Conservation (phyloP, 176 grass and related monocot genomes). For the Musa itinerans region DNA sequence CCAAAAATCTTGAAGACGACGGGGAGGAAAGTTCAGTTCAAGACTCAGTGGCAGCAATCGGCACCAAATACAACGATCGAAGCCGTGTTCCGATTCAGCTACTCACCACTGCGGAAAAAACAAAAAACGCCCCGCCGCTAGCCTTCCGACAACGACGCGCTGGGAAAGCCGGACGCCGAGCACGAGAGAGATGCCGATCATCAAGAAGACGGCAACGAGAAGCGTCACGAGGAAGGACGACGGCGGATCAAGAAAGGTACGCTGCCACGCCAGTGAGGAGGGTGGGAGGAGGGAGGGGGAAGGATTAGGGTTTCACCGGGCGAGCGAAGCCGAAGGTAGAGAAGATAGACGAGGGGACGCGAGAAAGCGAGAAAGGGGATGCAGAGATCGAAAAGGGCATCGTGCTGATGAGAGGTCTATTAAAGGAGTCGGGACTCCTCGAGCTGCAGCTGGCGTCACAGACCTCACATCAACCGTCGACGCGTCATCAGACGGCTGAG, state of each 20-base stretch:
- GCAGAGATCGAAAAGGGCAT: background rate
- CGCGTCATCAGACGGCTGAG: background rate
- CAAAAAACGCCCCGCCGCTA: background rate
- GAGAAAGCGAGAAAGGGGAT: background rate
- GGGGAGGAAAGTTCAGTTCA: background rate
- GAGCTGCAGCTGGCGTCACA: background rate
- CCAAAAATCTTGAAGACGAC: background rate
- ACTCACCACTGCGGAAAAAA: background rate
- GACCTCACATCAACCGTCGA: conserved; percentile 4
- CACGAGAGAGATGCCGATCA: background rate
- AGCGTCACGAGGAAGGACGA: background rate
- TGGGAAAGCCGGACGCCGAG: background rate
- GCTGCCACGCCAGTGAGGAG: background rate
- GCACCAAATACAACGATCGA: background rate
- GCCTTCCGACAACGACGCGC: background rate
- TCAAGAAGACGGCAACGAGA: background rate
- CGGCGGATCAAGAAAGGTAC: background rate
- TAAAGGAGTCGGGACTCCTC: background rate
- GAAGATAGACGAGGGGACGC: background rate
- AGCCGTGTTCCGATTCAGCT: background rate
- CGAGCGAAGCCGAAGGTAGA: background rate
- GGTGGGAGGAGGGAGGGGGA: background rate
- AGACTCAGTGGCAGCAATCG: background rate
- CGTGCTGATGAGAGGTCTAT: background rate
- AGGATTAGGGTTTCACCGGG: conserved; percentile 4